Conservation (phyloP, 2,329 filamentous ascomycete species). For the Fusarium sp. region DNA sequence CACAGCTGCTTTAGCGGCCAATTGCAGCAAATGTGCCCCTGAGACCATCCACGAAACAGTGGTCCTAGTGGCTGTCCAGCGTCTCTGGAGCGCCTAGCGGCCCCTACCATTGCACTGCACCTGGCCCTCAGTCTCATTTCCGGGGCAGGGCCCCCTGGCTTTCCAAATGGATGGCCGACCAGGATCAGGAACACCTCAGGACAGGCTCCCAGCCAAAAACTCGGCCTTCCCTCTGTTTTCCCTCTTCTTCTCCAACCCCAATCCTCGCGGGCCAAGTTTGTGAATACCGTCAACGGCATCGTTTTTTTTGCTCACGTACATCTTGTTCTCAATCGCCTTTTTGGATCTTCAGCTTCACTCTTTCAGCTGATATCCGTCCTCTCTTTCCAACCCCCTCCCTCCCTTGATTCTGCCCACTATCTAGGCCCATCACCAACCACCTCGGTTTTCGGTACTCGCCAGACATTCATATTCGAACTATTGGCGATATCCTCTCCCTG, state of each 20-base stretch:
- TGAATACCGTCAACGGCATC: conserved; percentile 45
- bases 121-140: conserved; percentile 45
- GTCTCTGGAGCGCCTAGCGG: conserved; percentile 37
- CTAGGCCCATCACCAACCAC: conserved; percentile 39
- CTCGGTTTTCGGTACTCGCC: conserved; percentile 38
- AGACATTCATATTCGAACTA: conserved; percentile 46
- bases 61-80: conserved; percentile 34
- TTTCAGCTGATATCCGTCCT: conserved; percentile 58
- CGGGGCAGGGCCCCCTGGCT: conserved; percentile 30
- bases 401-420: conserved; percentile 41
- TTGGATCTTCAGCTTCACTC: conserved; percentile 59
- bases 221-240: conserved; percentile 33
- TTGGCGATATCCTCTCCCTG: conserved; percentile 50
- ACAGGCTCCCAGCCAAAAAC: conserved; percentile 36
- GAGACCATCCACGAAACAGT: conserved; percentile 37
- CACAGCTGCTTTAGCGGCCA: conserved; percentile 36
- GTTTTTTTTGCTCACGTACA: conserved; percentile 35
- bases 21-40: conserved; percentile 45
- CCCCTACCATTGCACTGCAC: conserved; percentile 21
- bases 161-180: conserved; percentile 28
- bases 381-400: conserved; percentile 50
- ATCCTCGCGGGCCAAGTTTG: conserved; percentile 46
- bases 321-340: conserved; percentile 37
- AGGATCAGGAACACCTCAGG: conserved; percentile 22
- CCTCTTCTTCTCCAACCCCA: conserved; percentile 44